Evolutionary conservation across 1,284 basidiomycete species (phyloP).

Genomic region (Marasmius oreades): DNA sequence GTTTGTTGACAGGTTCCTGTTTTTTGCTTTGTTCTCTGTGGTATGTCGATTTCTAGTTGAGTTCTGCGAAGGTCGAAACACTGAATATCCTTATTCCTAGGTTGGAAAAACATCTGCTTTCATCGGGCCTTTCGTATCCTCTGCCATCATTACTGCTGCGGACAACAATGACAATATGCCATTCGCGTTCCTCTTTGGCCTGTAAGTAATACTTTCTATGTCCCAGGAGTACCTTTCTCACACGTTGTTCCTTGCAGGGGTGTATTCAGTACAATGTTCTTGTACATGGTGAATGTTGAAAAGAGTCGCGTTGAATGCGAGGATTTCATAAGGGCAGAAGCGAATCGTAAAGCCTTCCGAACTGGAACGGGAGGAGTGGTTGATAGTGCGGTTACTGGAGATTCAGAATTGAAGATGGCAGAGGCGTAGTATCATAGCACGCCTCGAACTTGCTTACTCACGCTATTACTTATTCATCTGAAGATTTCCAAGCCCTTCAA

Average conservation of each 20-base stretch:
- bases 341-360: constrained; percentile 44
- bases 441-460: too few species aligned
- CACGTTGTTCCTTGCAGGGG: constrained; percentile 39
- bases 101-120: constrained; percentile 80
- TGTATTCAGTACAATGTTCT: constrained; percentile 56
- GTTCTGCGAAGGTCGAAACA: neutral
- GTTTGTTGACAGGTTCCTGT: constrained; percentile 54
- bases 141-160: constrained; percentile 67
- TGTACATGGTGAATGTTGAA: constrained; percentile 67
- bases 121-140: constrained; percentile 77
- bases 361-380: constrained; percentile 4
- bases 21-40: constrained; percentile 76
- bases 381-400: constrained; percentile 11
- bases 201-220: constrained; percentile 41
- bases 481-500: too few species aligned
- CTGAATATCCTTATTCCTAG: constrained; percentile 24
- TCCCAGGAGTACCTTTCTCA: neutral
- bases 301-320: constrained; percentile 69
- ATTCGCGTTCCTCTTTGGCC: constrained; percentile 73
- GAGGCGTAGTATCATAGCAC: too few species aligned
- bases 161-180: constrained; percentile 77
- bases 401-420: constrained; percentile 11
- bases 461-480: too few species aligned
- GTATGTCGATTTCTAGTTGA: constrained; percentile 29
- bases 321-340: constrained; percentile 59